Conservation (phyloP, 2,329 filamentous ascomycete genomes). For the Rhynchosporium agropyri region DNA sequence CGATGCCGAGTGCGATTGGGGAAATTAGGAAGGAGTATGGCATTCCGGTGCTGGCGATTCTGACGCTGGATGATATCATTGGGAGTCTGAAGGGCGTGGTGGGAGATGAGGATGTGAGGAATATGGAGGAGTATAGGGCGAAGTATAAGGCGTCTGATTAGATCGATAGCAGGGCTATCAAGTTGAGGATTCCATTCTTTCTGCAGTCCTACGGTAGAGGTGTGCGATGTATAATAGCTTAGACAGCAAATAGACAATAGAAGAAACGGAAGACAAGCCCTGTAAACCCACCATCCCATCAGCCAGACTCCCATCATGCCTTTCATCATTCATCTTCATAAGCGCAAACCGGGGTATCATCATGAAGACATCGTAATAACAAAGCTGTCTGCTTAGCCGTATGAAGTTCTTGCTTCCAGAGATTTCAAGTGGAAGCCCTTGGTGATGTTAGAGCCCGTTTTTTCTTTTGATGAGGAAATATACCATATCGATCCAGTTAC, state of each 20-base stretch:
- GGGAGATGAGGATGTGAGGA: conserved; percentile 63
- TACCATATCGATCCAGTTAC: conserved; percentile 84
- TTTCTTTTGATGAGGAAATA: conserved; percentile 33
- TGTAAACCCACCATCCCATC: no score
- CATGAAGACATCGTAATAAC: conserved; percentile 21
- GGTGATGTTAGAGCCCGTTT: background rate
- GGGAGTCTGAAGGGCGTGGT: conserved; percentile 63
- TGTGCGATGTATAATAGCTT: background rate
- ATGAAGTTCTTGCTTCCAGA: conserved; percentile 37
- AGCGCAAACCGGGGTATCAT: conserved; percentile 31
- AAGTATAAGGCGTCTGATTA: conserved; percentile 63
- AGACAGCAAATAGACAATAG: background rate
- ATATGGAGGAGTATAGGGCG: conserved; percentile 72
- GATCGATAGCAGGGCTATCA: conserved; percentile 24
- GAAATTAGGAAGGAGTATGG: conserved; percentile 81
- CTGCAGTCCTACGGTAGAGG: background rate
- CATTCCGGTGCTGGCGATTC: conserved; percentile 80
- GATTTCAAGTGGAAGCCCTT: conserved; percentile 39
- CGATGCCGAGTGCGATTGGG: conserved; percentile 79
- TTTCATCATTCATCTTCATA: conserved; percentile 10
- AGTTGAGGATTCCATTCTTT: background rate
- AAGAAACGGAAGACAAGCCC: background rate
- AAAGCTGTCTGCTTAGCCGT: conserved; percentile 28
- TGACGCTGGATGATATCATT: conserved; percentile 84
- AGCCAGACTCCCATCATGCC: conserved; percentile 9